Evolutionary conservation across 495 filamentous ascomycete species (phyloP), one percentile per base, ranked within the genome.

Genomic region (Cudoniella acicularis): DNA sequence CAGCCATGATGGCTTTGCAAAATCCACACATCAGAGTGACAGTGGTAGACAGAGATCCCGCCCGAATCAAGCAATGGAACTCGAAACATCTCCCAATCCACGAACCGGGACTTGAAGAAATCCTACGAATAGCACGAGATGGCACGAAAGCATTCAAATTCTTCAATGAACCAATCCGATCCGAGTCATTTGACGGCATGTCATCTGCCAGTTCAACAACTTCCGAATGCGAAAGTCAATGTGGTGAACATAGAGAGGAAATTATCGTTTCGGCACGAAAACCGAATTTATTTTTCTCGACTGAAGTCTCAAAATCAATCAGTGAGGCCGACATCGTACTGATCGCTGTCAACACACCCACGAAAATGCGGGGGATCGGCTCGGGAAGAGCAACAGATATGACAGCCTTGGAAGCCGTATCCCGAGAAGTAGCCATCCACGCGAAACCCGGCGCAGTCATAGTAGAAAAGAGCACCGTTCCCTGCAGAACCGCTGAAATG

Each of bases 401-500:
- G 63, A 82, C 81, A 17, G 83, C 83, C 8, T 77, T 92, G n/a
- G 90, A 95, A 67, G 77, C 78, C 40, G 90, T 86, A 0, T 80
- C 82, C 8, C 73, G 81, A 42, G 82, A 81, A 24, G 85, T 93
- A 27, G 90, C 90, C 0, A 71, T 78, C 49, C 73, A 86, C 52
- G 84, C 90, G 10, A 81, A 76, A 47, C 69, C 77, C 4, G 87
- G 87, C 20, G 83, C 87, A 43, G 89, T 93, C 56, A 77, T 95
- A 18, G 90, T 93, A 1, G 90, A 93, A 73, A 93, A 93, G 72
- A 87, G 82, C 46, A 95, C 90, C 0, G 90, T 95, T 24, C 90
- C 90, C 3, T 90, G 87, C 63, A 77, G 87, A 18, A 95, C 90
- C 3, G 86, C 90, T 0, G 77, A 90, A 40, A 77, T 83, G 25